These are phyloP conservation scores for Angomonas deanei DNA, from an alignment of 208 protist genomes.

Conservation along the genomic window DNA sequence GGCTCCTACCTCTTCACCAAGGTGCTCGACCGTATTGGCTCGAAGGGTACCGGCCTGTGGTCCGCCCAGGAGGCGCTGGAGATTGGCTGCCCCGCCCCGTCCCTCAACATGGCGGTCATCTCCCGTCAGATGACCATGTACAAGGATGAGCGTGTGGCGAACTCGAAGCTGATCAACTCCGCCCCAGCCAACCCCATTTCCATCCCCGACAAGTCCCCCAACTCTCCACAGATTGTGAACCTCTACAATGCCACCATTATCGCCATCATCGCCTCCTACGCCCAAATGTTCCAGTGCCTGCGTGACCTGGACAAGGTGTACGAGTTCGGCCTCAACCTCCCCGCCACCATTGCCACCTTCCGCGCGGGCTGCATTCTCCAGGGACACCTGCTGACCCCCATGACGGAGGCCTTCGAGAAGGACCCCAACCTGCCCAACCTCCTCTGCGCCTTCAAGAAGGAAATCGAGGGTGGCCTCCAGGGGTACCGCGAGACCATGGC, in stretches of 20 bases:
- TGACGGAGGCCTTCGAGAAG: conserved; percentile 86
- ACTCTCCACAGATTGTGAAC: conserved; percentile 52
- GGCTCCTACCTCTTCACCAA: conserved; percentile 90
- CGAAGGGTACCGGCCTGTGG: conserved; percentile 98
- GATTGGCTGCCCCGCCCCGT: conserved; percentile 83
- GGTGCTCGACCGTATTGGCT: conserved; percentile 94
- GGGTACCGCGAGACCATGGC: conserved; percentile 64
- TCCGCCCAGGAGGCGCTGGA: conserved; percentile 93
- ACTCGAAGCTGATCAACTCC: conserved; percentile 36
- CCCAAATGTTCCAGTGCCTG: conserved; percentile 92
- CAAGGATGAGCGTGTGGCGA: conserved; percentile 89
- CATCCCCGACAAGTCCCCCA: conserved; percentile 49
- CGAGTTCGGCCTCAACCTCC: conserved; percentile 81
- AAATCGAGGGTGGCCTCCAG: conserved; percentile 61
- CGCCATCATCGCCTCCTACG: conserved; percentile 85
- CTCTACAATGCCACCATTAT: conserved; percentile 76
- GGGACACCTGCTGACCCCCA: conserved; percentile 79
- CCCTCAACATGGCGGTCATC: conserved; percentile 92
- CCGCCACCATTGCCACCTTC: conserved; percentile 89
- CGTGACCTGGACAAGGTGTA: conserved; percentile 87
- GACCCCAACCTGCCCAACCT: conserved; percentile 84
- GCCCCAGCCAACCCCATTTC: conserved; percentile 6
- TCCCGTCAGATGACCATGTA: conserved; percentile 90
- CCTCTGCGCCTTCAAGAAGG: conserved; percentile 80
- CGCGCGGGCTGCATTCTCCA: conserved; percentile 89